phyloP scores from a whole-genome alignment of 805 yeast species.

The Wickerhamomyces mucosus region DNA sequence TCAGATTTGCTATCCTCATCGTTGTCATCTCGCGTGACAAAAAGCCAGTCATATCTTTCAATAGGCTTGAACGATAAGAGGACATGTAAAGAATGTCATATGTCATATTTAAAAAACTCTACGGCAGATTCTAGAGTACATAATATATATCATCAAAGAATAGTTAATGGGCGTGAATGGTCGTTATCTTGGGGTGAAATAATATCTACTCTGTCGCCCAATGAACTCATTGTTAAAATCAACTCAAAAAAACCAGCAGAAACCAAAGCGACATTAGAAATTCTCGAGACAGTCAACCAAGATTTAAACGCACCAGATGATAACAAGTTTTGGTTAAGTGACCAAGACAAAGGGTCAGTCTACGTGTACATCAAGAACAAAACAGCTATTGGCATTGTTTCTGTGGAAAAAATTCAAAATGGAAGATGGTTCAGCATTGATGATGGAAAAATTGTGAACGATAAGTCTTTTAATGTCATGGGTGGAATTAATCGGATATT shows the following conservation, averaged over 20 bases:
- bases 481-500: conserved; percentile 44
- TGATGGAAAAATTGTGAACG: conserved; percentile 40
- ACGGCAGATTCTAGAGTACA: conserved; percentile 38
- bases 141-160: conserved; percentile 38
- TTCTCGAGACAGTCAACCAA: conserved; percentile 45
- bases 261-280: conserved; percentile 25
- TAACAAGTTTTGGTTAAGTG: conserved; percentile 28
- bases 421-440: conserved; percentile 55
- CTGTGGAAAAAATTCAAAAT: conserved; percentile 36
- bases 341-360: conserved; percentile 30
- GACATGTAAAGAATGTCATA: conserved; percentile 42
- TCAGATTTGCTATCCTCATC: too few relatives aligned
- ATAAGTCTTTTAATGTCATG: conserved; percentile 27
- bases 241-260: conserved; percentile 24
- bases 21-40: too few relatives aligned
- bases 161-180: conserved; percentile 44
- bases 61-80: conserved; percentile 11
- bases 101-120: conserved; percentile 38
- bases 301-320: conserved; percentile 54
- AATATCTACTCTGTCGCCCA: background rate
- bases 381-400: conserved; percentile 46
- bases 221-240: conserved; percentile 27
- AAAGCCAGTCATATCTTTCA: conserved; percentile 13
- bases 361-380: conserved; percentile 38
- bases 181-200: conserved; percentile 25